Conservation (phyloP, 2,329 filamentous ascomycete species). For the Neofusicoccum kwambonambiense region DNA sequence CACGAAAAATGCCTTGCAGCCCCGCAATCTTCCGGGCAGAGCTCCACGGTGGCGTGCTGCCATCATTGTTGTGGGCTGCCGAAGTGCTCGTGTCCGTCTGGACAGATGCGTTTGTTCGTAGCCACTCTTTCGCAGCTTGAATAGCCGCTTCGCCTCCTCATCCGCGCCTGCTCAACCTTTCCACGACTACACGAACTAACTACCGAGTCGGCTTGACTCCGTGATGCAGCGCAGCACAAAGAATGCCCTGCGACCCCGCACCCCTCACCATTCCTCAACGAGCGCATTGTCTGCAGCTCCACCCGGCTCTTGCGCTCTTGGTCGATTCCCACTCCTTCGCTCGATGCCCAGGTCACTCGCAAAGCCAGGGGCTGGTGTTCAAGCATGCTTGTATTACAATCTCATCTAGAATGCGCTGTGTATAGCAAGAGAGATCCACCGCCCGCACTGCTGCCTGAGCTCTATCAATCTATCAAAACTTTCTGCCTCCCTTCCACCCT, state of each 20-base stretch:
- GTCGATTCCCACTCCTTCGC: background rate
- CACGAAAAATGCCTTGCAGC: too few relatives aligned
- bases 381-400: background rate
- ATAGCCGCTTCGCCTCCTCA: too few relatives aligned
- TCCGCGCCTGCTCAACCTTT: too few relatives aligned
- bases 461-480: slow-evolving; percentile 3
- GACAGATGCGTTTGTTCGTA: too few relatives aligned
- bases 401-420: background rate
- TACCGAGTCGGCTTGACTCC: too few relatives aligned
- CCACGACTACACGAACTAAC: too few relatives aligned
- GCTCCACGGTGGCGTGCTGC: too few relatives aligned
- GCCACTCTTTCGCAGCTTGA: too few relatives aligned
- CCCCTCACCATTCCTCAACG: background rate
- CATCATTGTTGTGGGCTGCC: too few relatives aligned
- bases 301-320: background rate
- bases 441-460: background rate
- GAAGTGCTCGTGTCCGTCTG: too few relatives aligned
- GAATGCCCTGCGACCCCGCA: background rate
- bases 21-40: too few relatives aligned
- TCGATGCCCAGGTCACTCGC: background rate
- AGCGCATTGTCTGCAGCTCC: background rate
- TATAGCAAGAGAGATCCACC: background rate
- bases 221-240: too few relatives aligned
- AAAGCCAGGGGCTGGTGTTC: background rate
- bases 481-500: background rate